phyloP scores from a whole-genome alignment of 306 rosid genomes.

The Betula pendula region DNA sequence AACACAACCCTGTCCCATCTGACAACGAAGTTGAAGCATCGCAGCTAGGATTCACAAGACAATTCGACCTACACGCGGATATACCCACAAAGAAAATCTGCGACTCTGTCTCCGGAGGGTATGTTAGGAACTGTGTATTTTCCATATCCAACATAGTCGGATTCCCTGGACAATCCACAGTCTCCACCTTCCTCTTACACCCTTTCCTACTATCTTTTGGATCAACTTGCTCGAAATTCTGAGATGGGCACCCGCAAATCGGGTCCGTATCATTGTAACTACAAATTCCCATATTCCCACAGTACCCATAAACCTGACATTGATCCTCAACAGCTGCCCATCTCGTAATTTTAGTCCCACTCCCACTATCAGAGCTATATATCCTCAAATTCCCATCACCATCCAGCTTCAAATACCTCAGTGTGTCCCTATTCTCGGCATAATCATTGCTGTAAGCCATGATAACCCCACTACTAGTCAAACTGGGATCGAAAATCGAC shows the following conservation, averaged over 20 bases:
- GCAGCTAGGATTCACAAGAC: constrained; percentile 43
- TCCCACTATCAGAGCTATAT: constrained; percentile 45
- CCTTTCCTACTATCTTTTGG: constrained; percentile 52
- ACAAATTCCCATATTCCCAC: constrained; percentile 72
- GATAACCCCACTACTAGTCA: constrained; percentile 28
- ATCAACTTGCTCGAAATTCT: constrained; percentile 61
- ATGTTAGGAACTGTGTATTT: constrained; percentile 51
- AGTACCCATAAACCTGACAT: constrained; percentile 65
- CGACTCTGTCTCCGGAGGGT: constrained; percentile 33
- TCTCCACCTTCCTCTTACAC: constrained; percentile 56
- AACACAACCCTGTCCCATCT: constrained; percentile 52
- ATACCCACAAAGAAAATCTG: constrained; percentile 43
- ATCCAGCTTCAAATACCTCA: constrained; percentile 57
- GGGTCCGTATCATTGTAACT: constrained; percentile 57
- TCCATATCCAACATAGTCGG: constrained; percentile 48
- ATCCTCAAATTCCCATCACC: constrained; percentile 73
- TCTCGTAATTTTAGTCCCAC: constrained; percentile 34
- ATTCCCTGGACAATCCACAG: constrained; percentile 45
- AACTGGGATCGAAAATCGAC: constrained; percentile 43
- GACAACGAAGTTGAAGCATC: constrained; percentile 47
- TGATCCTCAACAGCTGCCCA: constrained; percentile 74
- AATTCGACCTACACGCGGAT: constrained; percentile 46
- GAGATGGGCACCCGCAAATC: constrained; percentile 63
- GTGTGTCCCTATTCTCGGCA: constrained; percentile 42
- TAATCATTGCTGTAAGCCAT: constrained; percentile 71